These are phyloP conservation scores for Fusarium tupiense DNA, from an alignment of 2,329 filamentous ascomycete genomes.

Conservation along the genomic window DNA sequence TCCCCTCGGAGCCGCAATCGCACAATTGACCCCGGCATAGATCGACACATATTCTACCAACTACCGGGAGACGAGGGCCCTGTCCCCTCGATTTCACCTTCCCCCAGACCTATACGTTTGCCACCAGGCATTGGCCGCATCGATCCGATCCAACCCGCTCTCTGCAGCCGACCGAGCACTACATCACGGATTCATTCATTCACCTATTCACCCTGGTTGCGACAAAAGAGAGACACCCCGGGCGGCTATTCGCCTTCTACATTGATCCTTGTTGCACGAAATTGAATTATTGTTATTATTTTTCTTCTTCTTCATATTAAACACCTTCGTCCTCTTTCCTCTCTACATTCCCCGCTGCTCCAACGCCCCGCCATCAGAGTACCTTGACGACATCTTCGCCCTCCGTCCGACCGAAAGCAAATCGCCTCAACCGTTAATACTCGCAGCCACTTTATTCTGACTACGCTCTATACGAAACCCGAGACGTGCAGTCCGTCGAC, in stretches of 20 bases:
- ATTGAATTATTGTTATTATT: background rate
- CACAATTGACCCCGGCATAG: constrained; percentile 9
- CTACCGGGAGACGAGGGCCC: constrained; percentile 23
- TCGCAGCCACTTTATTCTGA: background rate
- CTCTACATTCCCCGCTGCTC: background rate
- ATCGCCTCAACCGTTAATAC: background rate
- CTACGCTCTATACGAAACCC: background rate
- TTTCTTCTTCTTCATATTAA: background rate
- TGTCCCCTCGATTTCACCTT: constrained; percentile 10
- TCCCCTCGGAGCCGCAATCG: constrained; percentile 31
- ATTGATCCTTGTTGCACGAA: background rate
- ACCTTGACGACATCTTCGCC: constrained; percentile 9
- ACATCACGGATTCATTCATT: background rate
- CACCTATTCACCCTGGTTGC: background rate
- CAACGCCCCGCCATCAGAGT: constrained; percentile 24
- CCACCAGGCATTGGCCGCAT: constrained; percentile 28
- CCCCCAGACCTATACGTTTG: constrained; percentile 13
- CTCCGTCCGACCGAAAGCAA: constrained; percentile 30
- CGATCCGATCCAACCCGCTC: constrained; percentile 34
- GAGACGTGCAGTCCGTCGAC: background rate
- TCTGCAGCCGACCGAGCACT: background rate
- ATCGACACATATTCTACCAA: constrained; percentile 1
- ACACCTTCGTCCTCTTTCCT: background rate
- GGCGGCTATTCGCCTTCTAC: background rate
- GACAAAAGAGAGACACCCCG: background rate